phyloP scores from a whole-genome alignment of 768 basidiomycete species.

The Paxillus rubicundulus region DNA sequence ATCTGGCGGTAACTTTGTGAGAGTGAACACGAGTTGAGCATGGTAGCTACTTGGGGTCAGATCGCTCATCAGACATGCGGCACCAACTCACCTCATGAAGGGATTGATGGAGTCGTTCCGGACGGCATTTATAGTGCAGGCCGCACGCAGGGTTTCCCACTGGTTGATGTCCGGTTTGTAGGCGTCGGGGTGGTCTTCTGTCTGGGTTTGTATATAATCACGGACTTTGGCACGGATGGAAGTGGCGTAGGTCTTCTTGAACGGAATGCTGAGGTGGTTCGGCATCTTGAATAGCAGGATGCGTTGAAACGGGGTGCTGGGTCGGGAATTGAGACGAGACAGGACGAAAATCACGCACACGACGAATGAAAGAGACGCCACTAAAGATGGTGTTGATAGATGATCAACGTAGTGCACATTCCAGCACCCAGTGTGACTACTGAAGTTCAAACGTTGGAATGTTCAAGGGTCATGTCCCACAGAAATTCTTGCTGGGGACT shows the following conservation, averaged over 20 bases:
- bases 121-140: constrained; percentile 54
- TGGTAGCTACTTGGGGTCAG: constrained; percentile 64
- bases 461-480: no score
- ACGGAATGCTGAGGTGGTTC: constrained; percentile 71
- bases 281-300: constrained; percentile 47
- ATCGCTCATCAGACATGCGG: background rate
- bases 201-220: constrained; percentile 64
- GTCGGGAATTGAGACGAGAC: background rate
- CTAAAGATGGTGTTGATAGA: no score
- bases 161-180: constrained; percentile 73
- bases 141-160: constrained; percentile 67
- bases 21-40: constrained; percentile 79
- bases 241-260: constrained; percentile 64
- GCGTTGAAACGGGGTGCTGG: background rate
- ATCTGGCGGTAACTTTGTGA: constrained; percentile 82
- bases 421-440: no score
- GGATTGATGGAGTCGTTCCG: constrained; percentile 50
- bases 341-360: no score
- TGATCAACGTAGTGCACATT: no score
- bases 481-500: background rate
- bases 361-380: no score
- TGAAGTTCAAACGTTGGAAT: no score
- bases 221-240: constrained; percentile 55
- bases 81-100: constrained; percentile 52
- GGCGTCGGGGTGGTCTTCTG: constrained; percentile 78